These are phyloP conservation scores for Cordyceps sp. DNA, from an alignment of 2,329 filamentous ascomycete genomes.

Conservation along the genomic window DNA sequence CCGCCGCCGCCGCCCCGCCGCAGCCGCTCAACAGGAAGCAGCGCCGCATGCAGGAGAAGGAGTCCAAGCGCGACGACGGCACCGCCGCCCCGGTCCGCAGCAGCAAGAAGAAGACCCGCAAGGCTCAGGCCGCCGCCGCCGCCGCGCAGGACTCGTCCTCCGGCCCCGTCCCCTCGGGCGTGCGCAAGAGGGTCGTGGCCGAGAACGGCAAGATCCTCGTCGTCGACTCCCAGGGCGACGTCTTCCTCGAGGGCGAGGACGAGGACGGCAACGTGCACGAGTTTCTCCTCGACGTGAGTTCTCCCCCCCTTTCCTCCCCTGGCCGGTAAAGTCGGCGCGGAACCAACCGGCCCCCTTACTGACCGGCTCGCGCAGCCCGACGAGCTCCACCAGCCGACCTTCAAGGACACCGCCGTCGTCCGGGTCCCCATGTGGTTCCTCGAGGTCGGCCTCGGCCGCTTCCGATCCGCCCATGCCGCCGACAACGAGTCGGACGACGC, in stretches of 20 bases:
- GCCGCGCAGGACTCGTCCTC: constrained; percentile 28
- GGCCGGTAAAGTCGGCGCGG: too few species aligned
- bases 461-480: constrained; percentile 24
- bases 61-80: constrained; percentile 43
- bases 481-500: constrained; percentile 25
- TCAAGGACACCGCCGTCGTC: constrained; percentile 70
- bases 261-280: constrained; percentile 73
- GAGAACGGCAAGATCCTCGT: constrained; percentile 93
- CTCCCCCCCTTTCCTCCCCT: background rate
- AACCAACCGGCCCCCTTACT: too few species aligned
- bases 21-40: constrained; percentile 61
- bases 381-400: constrained; percentile 60
- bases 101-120: constrained; percentile 22
- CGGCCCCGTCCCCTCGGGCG: constrained; percentile 43
- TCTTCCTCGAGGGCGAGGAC: constrained; percentile 84
- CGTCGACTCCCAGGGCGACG: constrained; percentile 81
- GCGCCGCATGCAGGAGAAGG: constrained; percentile 4
- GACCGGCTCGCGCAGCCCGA: constrained; percentile 48
- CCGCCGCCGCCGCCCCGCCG: too few species aligned
- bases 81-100: too few species aligned
- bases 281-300: constrained; percentile 72
- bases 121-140: constrained; percentile 17
- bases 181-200: constrained; percentile 75
- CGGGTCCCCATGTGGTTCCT: constrained; percentile 64
- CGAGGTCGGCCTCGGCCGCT: constrained; percentile 33